Base-by-base conservation (phyloP, 2,329 filamentous ascomycete genomes). In the Pseudogymnoascus sp. region DNA sequence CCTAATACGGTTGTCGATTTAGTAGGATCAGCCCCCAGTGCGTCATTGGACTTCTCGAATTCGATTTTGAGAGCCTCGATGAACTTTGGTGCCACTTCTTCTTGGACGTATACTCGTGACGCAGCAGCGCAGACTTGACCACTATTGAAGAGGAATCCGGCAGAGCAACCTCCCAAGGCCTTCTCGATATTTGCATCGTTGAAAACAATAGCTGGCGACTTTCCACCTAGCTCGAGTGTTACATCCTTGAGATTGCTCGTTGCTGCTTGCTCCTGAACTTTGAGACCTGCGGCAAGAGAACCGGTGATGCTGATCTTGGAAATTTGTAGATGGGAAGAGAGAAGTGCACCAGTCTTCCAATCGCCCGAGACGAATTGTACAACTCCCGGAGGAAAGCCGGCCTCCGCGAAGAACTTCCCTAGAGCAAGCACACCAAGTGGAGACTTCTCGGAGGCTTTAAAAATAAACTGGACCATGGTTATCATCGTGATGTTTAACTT, bases 91-190 rank as follows among this genome's bases (percentile, higher is more conserved):
- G 88, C 85, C 73, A 88, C 80, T 39, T 72, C 69, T 41, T 78
- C 74, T 1, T 86, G 86, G 4, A 91, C 81, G 71, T 89, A 89
- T 7, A 91, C 84, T 2, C 88, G 78, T 1, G 86, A 89, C 5
- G 85, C 86, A 67, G 90, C 89, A 7, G 45, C 30, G 58, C 64
- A 65, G n/a, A 33, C 60, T 38, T 66, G 65, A 14, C 63, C 63
- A 28, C 39, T 42, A 22, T 28, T 28, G 25, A 28, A 28, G 25
- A 28, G 25, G 25, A 28, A 28, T 28, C 25, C 25, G 25, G 25
- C 25, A 6, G 25, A 28, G 25, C 25, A 28, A 28, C 23, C 28
- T 3, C 12, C 25, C 2, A 62, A 11, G 8, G 64, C 64, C 12
- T 55, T 38, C 12, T 64, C 55, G 1, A 66, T 14, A 60, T 87